Evolutionary conservation across 2,329 filamentous ascomycete species (phyloP).

Genomic region (Fusarium luffae): DNA sequence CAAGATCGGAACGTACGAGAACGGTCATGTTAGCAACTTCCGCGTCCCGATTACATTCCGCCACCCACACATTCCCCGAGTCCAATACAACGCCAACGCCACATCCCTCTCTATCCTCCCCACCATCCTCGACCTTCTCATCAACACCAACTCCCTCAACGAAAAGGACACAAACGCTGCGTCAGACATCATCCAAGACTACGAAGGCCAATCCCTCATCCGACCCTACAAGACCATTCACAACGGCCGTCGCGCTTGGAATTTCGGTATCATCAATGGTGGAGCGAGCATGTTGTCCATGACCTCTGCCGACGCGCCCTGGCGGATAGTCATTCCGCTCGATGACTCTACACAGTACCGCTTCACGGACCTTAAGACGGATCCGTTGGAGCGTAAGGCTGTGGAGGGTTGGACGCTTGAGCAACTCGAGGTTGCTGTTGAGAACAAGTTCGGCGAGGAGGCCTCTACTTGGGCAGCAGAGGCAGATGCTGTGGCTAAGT

Average conservation of each 20-base stretch:
- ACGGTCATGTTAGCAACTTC: conserved; percentile 49
- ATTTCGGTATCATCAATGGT: conserved; percentile 51
- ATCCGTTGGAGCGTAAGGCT: conserved; percentile 46
- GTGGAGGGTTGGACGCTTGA: conserved; percentile 45
- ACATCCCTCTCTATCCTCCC: conserved; percentile 50
- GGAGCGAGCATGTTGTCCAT: conserved; percentile 50
- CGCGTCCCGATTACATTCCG: conserved; percentile 50
- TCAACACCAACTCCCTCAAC: conserved; percentile 49
- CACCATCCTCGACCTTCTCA: conserved; percentile 51
- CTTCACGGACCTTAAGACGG: conserved; percentile 48
- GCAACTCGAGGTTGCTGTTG: conserved; percentile 37
- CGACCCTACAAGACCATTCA: conserved; percentile 42
- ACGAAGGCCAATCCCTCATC: conserved; percentile 52
- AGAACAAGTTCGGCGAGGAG: conserved; percentile 29
- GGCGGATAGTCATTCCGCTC: conserved; percentile 49
- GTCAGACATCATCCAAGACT: conserved; percentile 47
- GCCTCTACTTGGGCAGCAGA: conserved; percentile 46
- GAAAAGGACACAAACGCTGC: conserved; percentile 42
- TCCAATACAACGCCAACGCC: conserved; percentile 48
- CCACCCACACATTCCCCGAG: conserved; percentile 48
- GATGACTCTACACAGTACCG: conserved; percentile 48
- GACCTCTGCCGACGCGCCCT: conserved; percentile 48
- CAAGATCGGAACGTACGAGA: conserved; percentile 49
- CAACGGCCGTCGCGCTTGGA: conserved; percentile 48
- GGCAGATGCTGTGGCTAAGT: conserved; percentile 37